phyloP scores from a whole-genome alignment of 495 filamentous ascomycete genomes.

The Talaromyces adpressus region DNA sequence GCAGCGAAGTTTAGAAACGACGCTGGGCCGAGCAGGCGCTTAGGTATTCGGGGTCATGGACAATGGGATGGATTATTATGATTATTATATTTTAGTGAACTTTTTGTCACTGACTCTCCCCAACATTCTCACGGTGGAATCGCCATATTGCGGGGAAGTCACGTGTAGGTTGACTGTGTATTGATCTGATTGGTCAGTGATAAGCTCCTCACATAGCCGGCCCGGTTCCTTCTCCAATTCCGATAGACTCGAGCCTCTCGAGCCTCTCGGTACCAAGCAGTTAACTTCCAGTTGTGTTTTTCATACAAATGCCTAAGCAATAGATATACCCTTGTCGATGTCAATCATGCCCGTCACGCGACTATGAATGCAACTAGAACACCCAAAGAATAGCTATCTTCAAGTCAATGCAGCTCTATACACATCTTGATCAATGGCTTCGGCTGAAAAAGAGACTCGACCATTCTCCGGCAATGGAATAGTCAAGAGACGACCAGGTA shows the following conservation, averaged over 20 bases:
- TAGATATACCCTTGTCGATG: not conserved
- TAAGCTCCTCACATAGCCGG: not conserved
- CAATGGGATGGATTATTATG: not conserved
- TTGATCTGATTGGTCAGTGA: not conserved
- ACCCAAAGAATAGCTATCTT: not conserved
- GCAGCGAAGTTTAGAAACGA: slow-evolving; percentile 1
- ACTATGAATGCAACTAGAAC: not conserved
- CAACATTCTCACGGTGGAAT: not conserved
- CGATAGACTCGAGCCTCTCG: not conserved
- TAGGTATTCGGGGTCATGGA: not conserved
- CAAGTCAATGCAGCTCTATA: slow-evolving; percentile 15
- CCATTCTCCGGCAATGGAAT: slow-evolving; percentile 25
- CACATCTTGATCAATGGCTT: slow-evolving; percentile 21
- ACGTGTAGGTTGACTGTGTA: not conserved
- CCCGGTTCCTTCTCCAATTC: not conserved
- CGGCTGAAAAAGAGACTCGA: slow-evolving; percentile 24
- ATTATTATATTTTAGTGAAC: not conserved
- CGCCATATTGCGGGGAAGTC: not conserved
- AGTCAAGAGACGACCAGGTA: slow-evolving; percentile 31
- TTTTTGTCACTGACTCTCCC: not conserved
- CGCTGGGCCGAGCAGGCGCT: not conserved
- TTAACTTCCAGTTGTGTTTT: not conserved
- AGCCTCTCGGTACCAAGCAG: not conserved
- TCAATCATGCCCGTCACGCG: not conserved
- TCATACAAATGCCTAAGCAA: not conserved